Base-by-base conservation (phyloP, 495 filamentous ascomycete species). In the Hyaloscypha bicolor region DNA sequence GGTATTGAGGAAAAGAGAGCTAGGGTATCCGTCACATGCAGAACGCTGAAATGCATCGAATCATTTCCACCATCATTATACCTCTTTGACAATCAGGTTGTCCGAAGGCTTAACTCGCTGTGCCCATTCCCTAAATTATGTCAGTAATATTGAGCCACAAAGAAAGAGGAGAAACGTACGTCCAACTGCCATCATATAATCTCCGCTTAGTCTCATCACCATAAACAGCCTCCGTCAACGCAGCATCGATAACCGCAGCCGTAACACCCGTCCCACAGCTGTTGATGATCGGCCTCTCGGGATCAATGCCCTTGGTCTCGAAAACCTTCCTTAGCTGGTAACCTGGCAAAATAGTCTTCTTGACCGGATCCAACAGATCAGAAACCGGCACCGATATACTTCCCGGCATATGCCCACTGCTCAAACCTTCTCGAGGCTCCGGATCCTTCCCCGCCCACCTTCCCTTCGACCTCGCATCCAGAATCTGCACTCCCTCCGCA, bases 181-280 rank as follows among this genome's bases (percentile, higher is more conserved):
- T 97, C 95, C 95, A 98, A 73, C 93, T 97, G 19, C 95, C 95
- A 82, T 98, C 95, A 75, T 99, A 99, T 31, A 97, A 81, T 73
- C 85, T 88, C 66, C 91, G 86, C 52, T 87, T 87, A 42, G 87
- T 83, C 8, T 87, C 80, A 39, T 86, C 79, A 14, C 89, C 90
- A 74, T 86, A 93, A 29, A 88, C 90, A 21, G 94, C 93, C 74
- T 91, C 88, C 31, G 81, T 84, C 45, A 99, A 78, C 6, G 95
- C 95, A 32, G 93, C 90, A 73, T 99, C 95, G 65, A 99, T 87
- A 21, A 97, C 85, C 14, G 89, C 90, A n/a, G 96, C 96, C 3
- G 93, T 98, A 45, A 99, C 95, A 31, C 95, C 95, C 14, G 94
- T 97, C 33, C 95, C 95, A 71, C 95, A 99, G 69, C 84, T 93